Percentiles rank a stretch among this genome's conserved stretches.
These are phyloP conservation scores for Hyphopichia homilentoma DNA, from an alignment of 805 yeast genomes.

Conservation along the genomic window DNA sequence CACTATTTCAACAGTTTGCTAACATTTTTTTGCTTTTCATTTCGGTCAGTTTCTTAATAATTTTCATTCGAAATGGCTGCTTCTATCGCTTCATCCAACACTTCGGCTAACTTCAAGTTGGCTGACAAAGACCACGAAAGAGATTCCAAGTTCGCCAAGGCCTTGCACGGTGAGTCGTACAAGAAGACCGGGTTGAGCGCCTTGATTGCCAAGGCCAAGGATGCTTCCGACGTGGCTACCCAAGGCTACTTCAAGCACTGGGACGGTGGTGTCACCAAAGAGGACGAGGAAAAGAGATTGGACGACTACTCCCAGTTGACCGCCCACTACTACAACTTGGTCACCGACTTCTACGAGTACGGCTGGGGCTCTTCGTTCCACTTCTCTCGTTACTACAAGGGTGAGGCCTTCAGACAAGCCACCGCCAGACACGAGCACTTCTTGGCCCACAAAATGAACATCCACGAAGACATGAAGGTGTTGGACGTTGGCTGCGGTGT, in stretches of 20 bases:
- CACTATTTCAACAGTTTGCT: no score
- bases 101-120: slow-evolving; percentile 18
- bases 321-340: slow-evolving; percentile 93
- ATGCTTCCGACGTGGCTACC: slow-evolving; percentile 75
- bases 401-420: slow-evolving; percentile 92
- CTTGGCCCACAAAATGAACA: slow-evolving; percentile 81
- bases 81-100: neutral
- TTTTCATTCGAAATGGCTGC: slow-evolving; percentile 1
- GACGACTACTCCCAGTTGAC: slow-evolving; percentile 88
- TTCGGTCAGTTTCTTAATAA: neutral
- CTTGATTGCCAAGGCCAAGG: slow-evolving; percentile 68
- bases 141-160: slow-evolving; percentile 74
- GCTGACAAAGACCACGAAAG: slow-evolving; percentile 50
- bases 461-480: slow-evolving; percentile 77
- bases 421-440: slow-evolving; percentile 97
- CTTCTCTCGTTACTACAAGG: slow-evolving; percentile 88
- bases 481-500: slow-evolving; percentile 99
- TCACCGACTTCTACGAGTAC: slow-evolving; percentile 96
- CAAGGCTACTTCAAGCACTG: slow-evolving; percentile 94
- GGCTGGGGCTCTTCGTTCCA: slow-evolving; percentile 99
- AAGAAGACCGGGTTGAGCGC: slow-evolving; percentile 72
- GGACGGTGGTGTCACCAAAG: slow-evolving; percentile 82
- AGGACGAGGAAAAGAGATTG: slow-evolving; percentile 70
- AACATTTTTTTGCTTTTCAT: no score
- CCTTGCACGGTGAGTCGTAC: slow-evolving; percentile 79